Base-by-base conservation (phyloP, 495 filamentous ascomycete species). In the Lepidopterella palustris region DNA sequence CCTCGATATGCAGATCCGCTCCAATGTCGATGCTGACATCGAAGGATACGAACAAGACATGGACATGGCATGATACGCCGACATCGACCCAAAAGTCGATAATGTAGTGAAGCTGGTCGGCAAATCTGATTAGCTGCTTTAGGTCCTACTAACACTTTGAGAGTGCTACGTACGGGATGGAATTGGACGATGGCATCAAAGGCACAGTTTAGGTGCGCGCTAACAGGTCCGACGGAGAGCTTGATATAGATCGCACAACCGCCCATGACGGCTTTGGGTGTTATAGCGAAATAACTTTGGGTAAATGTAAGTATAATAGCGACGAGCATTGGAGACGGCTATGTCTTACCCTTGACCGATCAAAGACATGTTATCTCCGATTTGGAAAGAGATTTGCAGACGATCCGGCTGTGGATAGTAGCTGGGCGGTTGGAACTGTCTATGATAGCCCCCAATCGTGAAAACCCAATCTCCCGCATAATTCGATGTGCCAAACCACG, bases 261-360 rank as follows among this genome's bases (percentile, higher is more conserved):
- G 18, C 61, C 77, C 80, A 82, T 82, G 61, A 68, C 73, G 0
- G 57, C 64, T 53, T 77, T 77, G 8, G 79, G 79, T 2, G 79
- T 82, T 47, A 83, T 76, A 40, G 78, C 79, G 58, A 80, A 81
- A 62, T n/a, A n/a, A n/a, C n/a, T n/a, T n/a, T n/a, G n/a, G n/a
- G n/a, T n/a, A n/a, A n/a, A n/a, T n/a, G n/a, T n/a, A n/a, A n/a
- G n/a, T n/a, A n/a, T n/a, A n/a, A n/a, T n/a, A n/a, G n/a, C n/a
- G n/a, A n/a, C n/a, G n/a, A n/a, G n/a, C n/a, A n/a, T n/a, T n/a
- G n/a, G n/a, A n/a, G n/a, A n/a, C n/a, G n/a, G n/a, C n/a, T n/a
- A n/a, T n/a, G n/a, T n/a, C n/a, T n/a, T 80, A 82, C 4, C 74
- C 72, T 49, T 76, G 45, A 0, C 79, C 80, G 0, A 40, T 45